Conservation (phyloP, 305 asterid genomes). For the Rubia occidens region DNA sequence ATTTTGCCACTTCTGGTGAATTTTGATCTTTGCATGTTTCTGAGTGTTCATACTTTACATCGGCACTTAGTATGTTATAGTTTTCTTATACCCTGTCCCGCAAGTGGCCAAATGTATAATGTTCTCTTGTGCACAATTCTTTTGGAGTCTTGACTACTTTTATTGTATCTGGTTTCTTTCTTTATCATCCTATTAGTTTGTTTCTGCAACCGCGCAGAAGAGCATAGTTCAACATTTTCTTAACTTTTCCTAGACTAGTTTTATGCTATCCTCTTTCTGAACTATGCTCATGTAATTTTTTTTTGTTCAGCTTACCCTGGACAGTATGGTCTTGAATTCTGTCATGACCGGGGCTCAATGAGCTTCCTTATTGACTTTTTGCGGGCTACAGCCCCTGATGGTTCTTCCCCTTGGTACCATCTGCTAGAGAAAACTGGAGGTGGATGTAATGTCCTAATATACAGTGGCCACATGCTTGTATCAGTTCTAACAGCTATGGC, state of each 20-base stretch:
- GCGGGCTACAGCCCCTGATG: constrained; percentile 72
- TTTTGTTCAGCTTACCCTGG: constrained; percentile 51
- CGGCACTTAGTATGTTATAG: not conserved
- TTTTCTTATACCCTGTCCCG: not conserved
- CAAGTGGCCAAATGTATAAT: not conserved
- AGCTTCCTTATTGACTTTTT: constrained; percentile 73
- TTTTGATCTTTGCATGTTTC: not conserved
- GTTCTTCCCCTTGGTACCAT: constrained; percentile 59
- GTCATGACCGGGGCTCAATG: constrained; percentile 85
- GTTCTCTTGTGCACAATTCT: not conserved
- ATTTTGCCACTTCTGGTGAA: constrained; percentile 2
- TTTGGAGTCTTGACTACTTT: not conserved
- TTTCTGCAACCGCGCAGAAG: not conserved
- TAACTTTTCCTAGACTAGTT: not conserved
- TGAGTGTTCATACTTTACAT: not conserved
- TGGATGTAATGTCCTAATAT: constrained; percentile 88
- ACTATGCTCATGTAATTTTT: constrained; percentile 11
- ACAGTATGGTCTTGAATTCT: constrained; percentile 38
- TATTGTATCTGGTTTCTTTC: not conserved
- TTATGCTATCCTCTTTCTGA: not conserved
- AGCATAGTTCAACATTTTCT: not conserved
- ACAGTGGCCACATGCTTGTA: constrained; percentile 96
- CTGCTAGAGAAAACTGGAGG: constrained; percentile 83
- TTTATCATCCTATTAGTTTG: not conserved
- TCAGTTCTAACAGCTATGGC: constrained; percentile 97